Evolutionary conservation across 345 rosid genomes (phyloP).

Genomic region (Triadica sebifera): DNA sequence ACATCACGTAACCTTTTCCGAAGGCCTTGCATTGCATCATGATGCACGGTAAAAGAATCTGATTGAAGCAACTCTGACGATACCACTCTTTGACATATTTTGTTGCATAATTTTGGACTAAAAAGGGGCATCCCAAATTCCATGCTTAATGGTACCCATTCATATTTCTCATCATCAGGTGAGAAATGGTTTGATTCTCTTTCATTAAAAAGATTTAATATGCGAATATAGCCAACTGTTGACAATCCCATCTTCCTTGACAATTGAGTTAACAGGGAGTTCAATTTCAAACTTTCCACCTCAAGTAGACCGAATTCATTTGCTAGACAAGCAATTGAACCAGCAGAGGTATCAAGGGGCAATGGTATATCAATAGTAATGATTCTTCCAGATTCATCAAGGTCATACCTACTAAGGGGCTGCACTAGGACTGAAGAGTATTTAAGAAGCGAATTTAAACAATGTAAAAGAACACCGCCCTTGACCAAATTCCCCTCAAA

Average conservation of each 20-base stretch:
- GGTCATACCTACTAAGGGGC: conserved; percentile 81
- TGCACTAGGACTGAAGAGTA: conserved; percentile 84
- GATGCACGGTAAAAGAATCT: conserved; percentile 78
- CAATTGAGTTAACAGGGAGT: conserved; percentile 53
- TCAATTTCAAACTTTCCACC: conserved; percentile 59
- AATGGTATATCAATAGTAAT: conserved; percentile 83
- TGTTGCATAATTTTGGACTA: conserved; percentile 82
- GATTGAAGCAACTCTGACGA: conserved; percentile 79
- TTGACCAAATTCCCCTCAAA: conserved; percentile 92
- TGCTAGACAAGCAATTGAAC: conserved; percentile 64
- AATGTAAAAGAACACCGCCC: conserved; percentile 76
- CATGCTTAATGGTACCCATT: conserved; percentile 90
- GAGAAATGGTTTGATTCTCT: conserved; percentile 55
- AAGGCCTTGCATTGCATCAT: conserved; percentile 77
- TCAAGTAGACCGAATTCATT: conserved; percentile 66
- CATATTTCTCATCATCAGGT: conserved; percentile 62
- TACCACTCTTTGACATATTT: conserved; percentile 79
- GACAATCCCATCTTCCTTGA: conserved; percentile 69
- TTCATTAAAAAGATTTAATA: conserved; percentile 74
- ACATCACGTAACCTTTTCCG: conserved; percentile 71
- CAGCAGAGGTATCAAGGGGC: conserved; percentile 80
- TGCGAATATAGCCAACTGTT: conserved; percentile 81
- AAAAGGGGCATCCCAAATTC: conserved; percentile 94
- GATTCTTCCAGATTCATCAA: conserved; percentile 72
- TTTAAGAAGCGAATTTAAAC: conserved; percentile 91